Base-by-base conservation (phyloP, 1,284 basidiomycete genomes). In the Porogramme epimiltina region DNA sequence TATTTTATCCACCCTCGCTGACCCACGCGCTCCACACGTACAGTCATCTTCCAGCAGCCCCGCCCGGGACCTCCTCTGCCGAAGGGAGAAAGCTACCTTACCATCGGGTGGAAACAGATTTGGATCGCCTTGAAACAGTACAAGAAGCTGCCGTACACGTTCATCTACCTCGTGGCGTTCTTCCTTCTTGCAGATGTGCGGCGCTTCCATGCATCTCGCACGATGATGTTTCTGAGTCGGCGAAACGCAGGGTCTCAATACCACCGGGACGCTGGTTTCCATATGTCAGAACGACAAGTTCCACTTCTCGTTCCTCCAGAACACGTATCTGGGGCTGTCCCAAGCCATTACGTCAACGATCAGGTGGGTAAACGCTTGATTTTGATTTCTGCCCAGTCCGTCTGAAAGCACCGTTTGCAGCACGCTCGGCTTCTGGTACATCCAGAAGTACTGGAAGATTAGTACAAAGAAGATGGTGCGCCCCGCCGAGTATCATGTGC, bases 21-120 rank as follows among this genome's bases (percentile, higher is more conserved):
- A 45, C n/a, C 13, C 2, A n/a, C 16, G 2, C 18, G 28, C n/a
- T n/a, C n/a, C n/a, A n/a, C 5, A 40, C 20, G 13, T 39, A 2
- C 49, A 90, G 87, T 91, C 64, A 80, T 91, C 49, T 87, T 84
- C 66, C 89, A 91, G 65, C 78, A 88, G 61, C 85, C 82, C 13
- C 81, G 89, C 5, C 84, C 85, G 0, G 89, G 89, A 0, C 89
- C 90, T 37, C 66, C 79, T 15, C 69, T 93, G 18, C 89, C 89
- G 0, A 82, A 85, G 63, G 86, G 86, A 48, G 80, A 89, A 61
- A 76, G 70, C 56, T 91, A 89, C 62, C 50, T 91, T 24, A 89
- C 87, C 0, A 76, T 92, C 39, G 89, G 90, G 15, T 92, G 89
- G 89, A 90, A 88, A 62, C 89, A 91, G 84, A 89, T 91, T 52